Evolutionary conservation across 345 rosid genomes (phyloP).

Genomic region (Pseudoturritis turrita): DNA sequence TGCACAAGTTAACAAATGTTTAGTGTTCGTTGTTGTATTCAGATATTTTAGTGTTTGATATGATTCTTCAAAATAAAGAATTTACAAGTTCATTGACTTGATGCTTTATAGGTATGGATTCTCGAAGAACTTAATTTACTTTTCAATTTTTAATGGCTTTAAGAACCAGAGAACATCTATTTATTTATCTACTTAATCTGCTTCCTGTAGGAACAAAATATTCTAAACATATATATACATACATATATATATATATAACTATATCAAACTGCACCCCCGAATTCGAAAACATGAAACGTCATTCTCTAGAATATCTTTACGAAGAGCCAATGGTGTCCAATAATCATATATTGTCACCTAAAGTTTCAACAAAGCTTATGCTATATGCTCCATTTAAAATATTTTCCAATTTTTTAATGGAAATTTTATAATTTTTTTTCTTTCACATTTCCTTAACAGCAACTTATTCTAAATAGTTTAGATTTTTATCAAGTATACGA

Average conservation of each 20-base stretch:
- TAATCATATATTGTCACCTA: slow-evolving; percentile 22
- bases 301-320: slow-evolving; percentile 5
- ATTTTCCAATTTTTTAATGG: not conserved
- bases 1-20: not conserved
- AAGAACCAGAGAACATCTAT: not conserved
- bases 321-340: slow-evolving; percentile 19
- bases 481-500: not conserved
- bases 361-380: slow-evolving; percentile 19
- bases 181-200: slow-evolving; percentile 6
- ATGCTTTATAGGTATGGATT: slow-evolving; percentile 12
- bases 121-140: slow-evolving; percentile 14
- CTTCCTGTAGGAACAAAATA: not conserved
- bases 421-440: not conserved
- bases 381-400: not conserved
- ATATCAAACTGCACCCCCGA: not conserved
- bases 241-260: not conserved
- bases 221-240: not conserved
- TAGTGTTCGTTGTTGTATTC: not conserved
- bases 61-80: slow-evolving; percentile 8
- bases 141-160: slow-evolving; percentile 10
- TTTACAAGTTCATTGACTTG: slow-evolving; percentile 1
- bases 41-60: slow-evolving; percentile 13
- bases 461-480: not conserved
- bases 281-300: not conserved
- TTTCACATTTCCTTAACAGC: not conserved